These are phyloP conservation scores for Pseudopithomyces chartarum DNA, from an alignment of 2,329 filamentous ascomycete species.

Conservation along the genomic window DNA sequence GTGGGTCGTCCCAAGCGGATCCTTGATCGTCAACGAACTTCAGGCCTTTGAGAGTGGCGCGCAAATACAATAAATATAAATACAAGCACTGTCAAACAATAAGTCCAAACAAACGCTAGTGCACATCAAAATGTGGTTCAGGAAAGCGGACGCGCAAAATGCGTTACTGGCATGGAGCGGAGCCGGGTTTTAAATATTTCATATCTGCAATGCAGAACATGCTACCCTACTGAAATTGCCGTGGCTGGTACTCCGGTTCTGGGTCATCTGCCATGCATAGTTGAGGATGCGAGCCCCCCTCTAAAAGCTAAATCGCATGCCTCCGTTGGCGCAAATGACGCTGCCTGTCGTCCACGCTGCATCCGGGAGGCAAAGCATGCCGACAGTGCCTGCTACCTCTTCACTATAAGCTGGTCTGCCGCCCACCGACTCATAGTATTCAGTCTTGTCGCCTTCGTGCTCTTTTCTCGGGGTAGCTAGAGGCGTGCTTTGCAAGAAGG, in stretches of 20 bases:
- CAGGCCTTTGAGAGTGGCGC: no score
- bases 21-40: neutral
- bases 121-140: no score
- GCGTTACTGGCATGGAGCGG: no score
- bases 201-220: no score
- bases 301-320: slow-evolving; percentile 57
- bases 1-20: neutral
- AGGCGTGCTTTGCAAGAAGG: slow-evolving; percentile 68
- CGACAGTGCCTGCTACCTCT: slow-evolving; percentile 77
- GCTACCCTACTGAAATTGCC: no score
- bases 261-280: neutral
- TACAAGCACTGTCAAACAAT: no score
- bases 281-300: neutral
- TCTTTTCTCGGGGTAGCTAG: slow-evolving; percentile 65
- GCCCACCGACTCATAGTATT: slow-evolving; percentile 53
- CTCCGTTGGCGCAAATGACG: slow-evolving; percentile 80
- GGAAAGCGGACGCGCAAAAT: no score
- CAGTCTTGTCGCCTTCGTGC: slow-evolving; percentile 63
- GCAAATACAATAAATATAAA: no score
- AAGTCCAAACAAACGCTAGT: no score
- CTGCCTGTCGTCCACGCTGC: slow-evolving; percentile 79
- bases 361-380: slow-evolving; percentile 74
- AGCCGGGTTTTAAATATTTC: no score
- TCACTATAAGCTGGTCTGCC: slow-evolving; percentile 64
- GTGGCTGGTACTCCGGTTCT: neutral